Conservation (phyloP, 306 rosid species). For the Rubus idaeus region DNA sequence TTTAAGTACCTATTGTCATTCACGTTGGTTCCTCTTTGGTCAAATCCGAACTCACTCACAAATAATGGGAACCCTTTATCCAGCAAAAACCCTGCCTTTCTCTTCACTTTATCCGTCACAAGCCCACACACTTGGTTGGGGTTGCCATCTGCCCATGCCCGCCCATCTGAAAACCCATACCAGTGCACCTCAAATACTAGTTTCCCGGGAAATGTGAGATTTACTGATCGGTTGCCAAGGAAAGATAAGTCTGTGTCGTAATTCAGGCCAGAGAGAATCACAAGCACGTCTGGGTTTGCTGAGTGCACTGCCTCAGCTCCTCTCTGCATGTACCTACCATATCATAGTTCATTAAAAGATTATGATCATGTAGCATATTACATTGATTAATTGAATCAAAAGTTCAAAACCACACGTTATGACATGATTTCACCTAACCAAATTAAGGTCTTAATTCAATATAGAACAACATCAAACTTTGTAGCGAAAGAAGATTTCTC, state of each 20-base stretch:
- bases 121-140: constrained; percentile 81
- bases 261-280: constrained; percentile 72
- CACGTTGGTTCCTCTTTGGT: constrained; percentile 67
- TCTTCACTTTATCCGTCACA: constrained; percentile 48
- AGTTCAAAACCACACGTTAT: neutral
- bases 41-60: constrained; percentile 79
- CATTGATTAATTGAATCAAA: neutral
- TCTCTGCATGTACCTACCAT: constrained; percentile 69
- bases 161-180: constrained; percentile 72
- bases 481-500: neutral
- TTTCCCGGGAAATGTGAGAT: constrained; percentile 54
- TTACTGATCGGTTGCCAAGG: constrained; percentile 38
- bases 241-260: constrained; percentile 71
- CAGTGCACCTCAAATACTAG: constrained; percentile 77
- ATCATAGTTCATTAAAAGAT: neutral
- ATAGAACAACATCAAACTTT: neutral
- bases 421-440: neutral
- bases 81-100: constrained; percentile 53
- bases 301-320: constrained; percentile 93
- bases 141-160: constrained; percentile 64
- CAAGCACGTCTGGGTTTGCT: constrained; percentile 72
- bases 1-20: constrained; percentile 79
- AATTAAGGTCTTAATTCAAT: neutral
- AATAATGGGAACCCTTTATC: constrained; percentile 77
- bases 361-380: neutral